Base-by-base conservation (phyloP, 768 basidiomycete species). In the Termitomyces sp. region DNA sequence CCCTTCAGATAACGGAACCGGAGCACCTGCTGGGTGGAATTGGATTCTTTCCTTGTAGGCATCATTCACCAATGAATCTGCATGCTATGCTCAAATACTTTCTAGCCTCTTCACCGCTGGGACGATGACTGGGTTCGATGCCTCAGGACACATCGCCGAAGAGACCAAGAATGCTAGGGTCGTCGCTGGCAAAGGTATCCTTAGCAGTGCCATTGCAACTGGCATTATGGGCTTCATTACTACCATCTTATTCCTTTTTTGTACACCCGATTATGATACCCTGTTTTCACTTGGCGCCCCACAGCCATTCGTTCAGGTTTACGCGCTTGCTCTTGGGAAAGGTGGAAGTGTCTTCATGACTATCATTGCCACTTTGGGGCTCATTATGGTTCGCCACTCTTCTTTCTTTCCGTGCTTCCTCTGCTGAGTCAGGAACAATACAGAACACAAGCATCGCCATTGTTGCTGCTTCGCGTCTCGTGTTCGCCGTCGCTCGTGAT, bases 401-500 rank as follows among this genome's bases (percentile, higher is more conserved):
- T 32, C 17, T 41, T 37, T 40, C 27, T 21, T 17, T n/a, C 25
- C 1, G 11, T 35, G 4, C 9, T 34, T 37, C 41, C 11, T 37
- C 25, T 62, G 5, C 16, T 29, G 10, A 19, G 32, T 19, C 21
- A 16, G 9, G 8, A 32, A 47, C 4, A 23, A 40, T 45, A 35
- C 63, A 92, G 89, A 95, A 90, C 69, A 93, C 93, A 1, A 92
- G 87, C 61, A 82, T 95, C 43, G 84, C 90, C 17, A 85, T 96
- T 56, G 91, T 95, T 19, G 94, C 95, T 1, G 84, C 92, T 12
- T 95, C 92, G 12, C 84, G 94, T 4, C 80, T 97, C 27, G 81
- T 97, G 40, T 97, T 90, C 65, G 95, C 94, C 9, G 89, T 97
- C 44, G 94, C 94, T n/a, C 87, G 95, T 53, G 95, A 97, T 63